Conservation (phyloP, 73 alveolate genomes). For the Paramecium sexaurelia region DNA sequence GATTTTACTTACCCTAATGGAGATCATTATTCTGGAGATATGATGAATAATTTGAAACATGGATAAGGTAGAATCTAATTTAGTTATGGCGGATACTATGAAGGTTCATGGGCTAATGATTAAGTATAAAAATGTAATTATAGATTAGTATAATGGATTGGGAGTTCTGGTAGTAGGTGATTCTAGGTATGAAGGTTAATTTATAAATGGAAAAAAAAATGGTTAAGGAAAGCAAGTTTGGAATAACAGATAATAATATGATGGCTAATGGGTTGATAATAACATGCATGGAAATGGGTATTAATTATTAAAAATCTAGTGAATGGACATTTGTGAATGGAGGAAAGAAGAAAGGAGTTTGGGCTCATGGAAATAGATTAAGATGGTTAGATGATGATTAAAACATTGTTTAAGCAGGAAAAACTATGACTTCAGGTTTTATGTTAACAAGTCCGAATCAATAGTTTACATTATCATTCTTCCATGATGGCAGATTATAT, state of each 20-base stretch:
- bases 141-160: neutral
- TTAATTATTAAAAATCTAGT: neutral
- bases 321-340: constrained; percentile 57
- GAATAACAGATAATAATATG: constrained; percentile 31
- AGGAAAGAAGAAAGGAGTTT: constrained; percentile 14
- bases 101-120: constrained; percentile 37
- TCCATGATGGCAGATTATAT: constrained; percentile 25
- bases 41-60: constrained; percentile 22
- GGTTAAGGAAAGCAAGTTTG: constrained; percentile 34
- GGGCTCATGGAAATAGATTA: constrained; percentile 31
- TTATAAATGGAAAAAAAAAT: constrained; percentile 17
- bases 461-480: neutral
- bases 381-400: constrained; percentile 54
- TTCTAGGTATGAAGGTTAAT: constrained; percentile 38
- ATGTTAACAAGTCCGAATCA: neutral
- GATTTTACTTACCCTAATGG: constrained; percentile 41
- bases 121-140: neutral
- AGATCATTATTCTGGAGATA: neutral
- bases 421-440: constrained; percentile 48
- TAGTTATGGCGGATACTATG: constrained; percentile 44
- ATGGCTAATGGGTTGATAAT: constrained; percentile 53
- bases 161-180: constrained; percentile 40
- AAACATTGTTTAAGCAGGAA: neutral
- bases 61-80: constrained; percentile 32
- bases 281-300: constrained; percentile 61